Evolutionary conservation across 108 stramenopile species (phyloP).

Genomic region (Aureococcus anophagefferens): DNA sequence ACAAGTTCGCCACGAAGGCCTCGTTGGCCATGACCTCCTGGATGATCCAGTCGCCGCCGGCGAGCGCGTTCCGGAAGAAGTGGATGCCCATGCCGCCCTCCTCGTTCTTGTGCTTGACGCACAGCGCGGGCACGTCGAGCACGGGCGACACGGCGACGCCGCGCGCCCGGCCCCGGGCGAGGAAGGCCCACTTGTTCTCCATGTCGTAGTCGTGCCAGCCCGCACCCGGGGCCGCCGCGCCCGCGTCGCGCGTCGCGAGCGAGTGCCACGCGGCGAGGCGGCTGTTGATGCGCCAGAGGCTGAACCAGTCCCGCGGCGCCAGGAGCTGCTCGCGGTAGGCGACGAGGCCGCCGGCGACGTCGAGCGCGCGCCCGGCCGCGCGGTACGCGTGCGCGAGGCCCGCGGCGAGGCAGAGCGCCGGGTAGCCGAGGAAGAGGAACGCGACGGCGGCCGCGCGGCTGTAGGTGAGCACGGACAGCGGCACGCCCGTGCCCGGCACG

Average conservation of each 20-base stretch:
- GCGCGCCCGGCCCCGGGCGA: conserved; percentile 52
- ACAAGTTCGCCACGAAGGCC: conserved; percentile 36
- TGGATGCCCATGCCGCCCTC: conserved; percentile 94
- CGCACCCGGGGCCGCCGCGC: too few relatives aligned
- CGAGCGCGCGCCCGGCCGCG: conserved; percentile 29
- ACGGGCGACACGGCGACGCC: conserved; percentile 84
- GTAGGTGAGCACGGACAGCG: conserved; percentile 57
- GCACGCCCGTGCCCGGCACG: conserved; percentile 88
- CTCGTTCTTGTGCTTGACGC: conserved; percentile 91
- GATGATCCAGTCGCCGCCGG: conserved; percentile 95
- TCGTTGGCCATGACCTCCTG: conserved; percentile 62
- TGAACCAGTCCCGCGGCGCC: conserved; percentile 90
- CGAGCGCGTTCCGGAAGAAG: conserved; percentile 83
- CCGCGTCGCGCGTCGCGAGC: conserved; percentile 58
- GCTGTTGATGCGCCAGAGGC: conserved; percentile 90
- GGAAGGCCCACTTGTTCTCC: conserved; percentile 97
- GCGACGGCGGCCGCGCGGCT: conserved; percentile 30
- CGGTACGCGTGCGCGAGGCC: conserved; percentile 53
- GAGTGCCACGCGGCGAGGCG: conserved; percentile 81
- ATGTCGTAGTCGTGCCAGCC: conserved; percentile 47
- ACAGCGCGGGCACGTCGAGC: conserved; percentile 64
- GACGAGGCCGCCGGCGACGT: conserved; percentile 26
- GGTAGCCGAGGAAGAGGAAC: conserved; percentile 64
- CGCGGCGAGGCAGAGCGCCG: conserved; percentile 57
- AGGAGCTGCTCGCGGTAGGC: conserved; percentile 74